These are phyloP conservation scores for Aspergillus sp. DNA, from an alignment of 2,329 filamentous ascomycete species.

Conservation along the genomic window DNA sequence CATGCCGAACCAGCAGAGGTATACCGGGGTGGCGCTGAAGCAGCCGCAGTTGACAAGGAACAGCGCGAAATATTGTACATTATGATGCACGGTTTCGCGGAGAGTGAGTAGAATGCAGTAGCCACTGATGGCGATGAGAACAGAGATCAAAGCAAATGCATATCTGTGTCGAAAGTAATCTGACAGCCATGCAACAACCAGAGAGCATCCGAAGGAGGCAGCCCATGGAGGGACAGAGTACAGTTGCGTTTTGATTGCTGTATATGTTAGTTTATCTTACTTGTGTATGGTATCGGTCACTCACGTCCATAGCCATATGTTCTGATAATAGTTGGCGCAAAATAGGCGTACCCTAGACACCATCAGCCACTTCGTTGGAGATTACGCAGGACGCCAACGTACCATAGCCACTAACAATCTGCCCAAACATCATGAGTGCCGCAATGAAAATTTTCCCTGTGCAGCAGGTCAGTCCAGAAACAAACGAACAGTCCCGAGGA, in stretches of 20 bases:
- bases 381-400: not conserved
- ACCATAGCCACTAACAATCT: slow-evolving; percentile 73
- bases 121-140: slow-evolving; percentile 68
- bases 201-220: slow-evolving; percentile 73
- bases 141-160: slow-evolving; percentile 67
- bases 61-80: slow-evolving; percentile 72
- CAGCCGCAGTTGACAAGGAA: slow-evolving; percentile 78
- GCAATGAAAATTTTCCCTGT: slow-evolving; percentile 66
- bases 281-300: not conserved
- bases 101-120: slow-evolving; percentile 73
- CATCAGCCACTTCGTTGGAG: not conserved
- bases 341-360: slow-evolving; percentile 64
- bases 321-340: slow-evolving; percentile 69
- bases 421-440: slow-evolving; percentile 76
- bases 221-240: slow-evolving; percentile 60
- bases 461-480: slow-evolving; percentile 10
- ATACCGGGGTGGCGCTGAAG: slow-evolving; percentile 82
- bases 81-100: slow-evolving; percentile 58
- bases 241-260: slow-evolving; percentile 51
- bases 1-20: slow-evolving; percentile 81
- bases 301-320: slow-evolving; percentile 60
- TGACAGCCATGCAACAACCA: slow-evolving; percentile 69
- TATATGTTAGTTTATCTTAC: not conserved
- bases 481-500: too few relatives aligned
- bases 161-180: slow-evolving; percentile 76